Evolutionary conservation across 2,329 filamentous ascomycete species (phyloP).

Genomic region (Peltaster fructicola): DNA sequence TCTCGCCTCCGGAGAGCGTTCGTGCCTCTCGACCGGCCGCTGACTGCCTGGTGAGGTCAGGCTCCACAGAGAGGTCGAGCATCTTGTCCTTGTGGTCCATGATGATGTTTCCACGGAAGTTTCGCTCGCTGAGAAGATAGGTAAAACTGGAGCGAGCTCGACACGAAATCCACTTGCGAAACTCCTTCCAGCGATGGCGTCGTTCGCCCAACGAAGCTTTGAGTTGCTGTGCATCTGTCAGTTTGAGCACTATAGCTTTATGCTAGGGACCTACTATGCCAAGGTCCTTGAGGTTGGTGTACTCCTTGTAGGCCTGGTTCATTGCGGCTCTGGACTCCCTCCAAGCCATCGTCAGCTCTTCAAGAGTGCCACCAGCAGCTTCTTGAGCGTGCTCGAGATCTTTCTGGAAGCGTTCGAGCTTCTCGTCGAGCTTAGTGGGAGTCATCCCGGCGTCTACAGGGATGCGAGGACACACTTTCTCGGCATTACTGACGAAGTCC

Average conservation of each 20-base stretch:
- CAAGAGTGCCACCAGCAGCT: conserved; percentile 13
- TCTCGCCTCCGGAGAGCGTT: conserved; percentile 88
- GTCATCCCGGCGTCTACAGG: conserved; percentile 17
- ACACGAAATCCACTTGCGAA: conserved; percentile 72
- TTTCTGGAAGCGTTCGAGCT: conserved; percentile 14
- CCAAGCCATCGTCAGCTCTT: conserved; percentile 13
- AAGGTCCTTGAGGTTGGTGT: conserved; percentile 13
- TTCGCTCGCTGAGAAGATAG: conserved; percentile 74
- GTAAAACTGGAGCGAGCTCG: conserved; percentile 72
- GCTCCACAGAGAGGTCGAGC: conserved; percentile 58
- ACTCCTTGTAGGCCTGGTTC: too few relatives aligned
- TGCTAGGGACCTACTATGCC: conserved; percentile 27
- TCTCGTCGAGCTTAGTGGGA: conserved; percentile 15
- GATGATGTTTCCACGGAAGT: conserved; percentile 66
- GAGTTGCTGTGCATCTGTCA: conserved; percentile 28
- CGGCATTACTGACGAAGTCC: conserved; percentile 9
- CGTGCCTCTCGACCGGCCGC: conserved; percentile 65
- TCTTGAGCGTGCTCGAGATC: conserved; percentile 16
- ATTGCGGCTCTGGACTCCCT: too few relatives aligned
- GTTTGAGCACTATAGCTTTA: too few relatives aligned
- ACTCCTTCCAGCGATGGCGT: conserved; percentile 57
- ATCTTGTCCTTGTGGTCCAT: conserved; percentile 59
- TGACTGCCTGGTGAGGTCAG: conserved; percentile 49
- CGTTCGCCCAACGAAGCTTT: conserved; percentile 49
- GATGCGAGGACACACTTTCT: conserved; percentile 11